Evolutionary conservation across 2,329 filamentous ascomycete genomes (phyloP).

Genomic region (Plectosphaerella plurivora): DNA sequence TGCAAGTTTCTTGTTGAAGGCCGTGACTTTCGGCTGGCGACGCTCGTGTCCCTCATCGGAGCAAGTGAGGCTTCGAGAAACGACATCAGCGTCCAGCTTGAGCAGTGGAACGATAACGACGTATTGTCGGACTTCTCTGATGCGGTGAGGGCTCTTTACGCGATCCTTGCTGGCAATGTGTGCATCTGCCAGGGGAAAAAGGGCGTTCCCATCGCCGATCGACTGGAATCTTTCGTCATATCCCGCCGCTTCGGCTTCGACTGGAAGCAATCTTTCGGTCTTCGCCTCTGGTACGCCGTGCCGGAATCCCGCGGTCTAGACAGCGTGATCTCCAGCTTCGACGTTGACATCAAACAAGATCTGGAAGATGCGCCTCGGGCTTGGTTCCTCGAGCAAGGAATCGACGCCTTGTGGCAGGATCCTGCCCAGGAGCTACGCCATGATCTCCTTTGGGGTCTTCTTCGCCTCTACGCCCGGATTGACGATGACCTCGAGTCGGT

Average conservation of each 20-base stretch:
- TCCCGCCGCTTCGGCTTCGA: constrained; percentile 80
- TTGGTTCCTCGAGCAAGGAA: constrained; percentile 61
- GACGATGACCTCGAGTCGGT: constrained; percentile 61
- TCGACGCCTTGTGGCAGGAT: constrained; percentile 57
- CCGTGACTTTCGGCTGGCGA: constrained; percentile 79
- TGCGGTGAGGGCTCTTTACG: constrained; percentile 80
- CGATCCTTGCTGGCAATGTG: constrained; percentile 84
- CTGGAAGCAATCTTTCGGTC: constrained; percentile 90
- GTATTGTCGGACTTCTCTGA: constrained; percentile 84
- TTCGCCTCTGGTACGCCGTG: constrained; percentile 85
- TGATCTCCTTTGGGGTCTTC: constrained; percentile 80
- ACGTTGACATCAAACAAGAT: constrained; percentile 66
- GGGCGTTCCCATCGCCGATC: constrained; percentile 71
- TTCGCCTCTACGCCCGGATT: constrained; percentile 72
- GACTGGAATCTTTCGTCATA: constrained; percentile 74
- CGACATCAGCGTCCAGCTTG: constrained; percentile 75
- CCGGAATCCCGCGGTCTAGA: constrained; percentile 64
- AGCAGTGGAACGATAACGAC: constrained; percentile 78
- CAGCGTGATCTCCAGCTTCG: constrained; percentile 68
- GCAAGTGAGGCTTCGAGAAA: constrained; percentile 63
- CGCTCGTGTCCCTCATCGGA: constrained; percentile 77
- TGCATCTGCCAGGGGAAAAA: constrained; percentile 76
- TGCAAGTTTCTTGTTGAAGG: constrained; percentile 74
- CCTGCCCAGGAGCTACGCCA: constrained; percentile 55
- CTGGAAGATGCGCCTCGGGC: constrained; percentile 70